Percentiles rank a stretch among this genome's conserved stretches.
Evolutionary conservation across 768 basidiomycete species (phyloP).

Genomic region (Neoboletus subvelutipes): DNA sequence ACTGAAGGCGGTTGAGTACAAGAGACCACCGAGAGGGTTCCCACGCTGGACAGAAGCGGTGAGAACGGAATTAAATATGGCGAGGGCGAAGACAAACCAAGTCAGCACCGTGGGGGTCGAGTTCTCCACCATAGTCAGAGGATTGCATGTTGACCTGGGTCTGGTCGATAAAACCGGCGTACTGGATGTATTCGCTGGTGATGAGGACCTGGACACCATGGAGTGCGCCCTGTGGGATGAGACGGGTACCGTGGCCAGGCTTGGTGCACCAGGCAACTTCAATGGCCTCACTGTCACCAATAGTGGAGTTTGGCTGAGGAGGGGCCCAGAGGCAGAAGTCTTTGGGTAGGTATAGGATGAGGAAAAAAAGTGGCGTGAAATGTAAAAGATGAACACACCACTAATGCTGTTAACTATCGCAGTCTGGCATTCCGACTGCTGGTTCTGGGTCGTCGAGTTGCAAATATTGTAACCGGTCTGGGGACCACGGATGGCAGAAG

Average conservation of each 20-base stretch:
- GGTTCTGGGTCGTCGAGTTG: constrained; percentile 65
- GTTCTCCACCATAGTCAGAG: constrained; percentile 70
- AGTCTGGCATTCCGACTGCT: constrained; percentile 68
- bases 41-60: constrained; percentile 50
- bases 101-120: constrained; percentile 77
- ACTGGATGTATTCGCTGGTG: constrained; percentile 56
- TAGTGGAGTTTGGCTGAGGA: constrained; percentile 43
- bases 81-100: constrained; percentile 33
- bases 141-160: constrained; percentile 48
- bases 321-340: constrained; percentile 76
- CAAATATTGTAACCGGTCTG: constrained; percentile 68
- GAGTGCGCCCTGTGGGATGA: constrained; percentile 65
- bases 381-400: constrained; percentile 25
- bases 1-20: constrained; percentile 58
- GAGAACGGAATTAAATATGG: constrained; percentile 13
- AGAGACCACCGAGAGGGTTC: constrained; percentile 74
- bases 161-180: constrained; percentile 68
- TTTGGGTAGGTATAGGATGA: constrained; percentile 38
- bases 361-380: neutral
- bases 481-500: constrained; percentile 47
- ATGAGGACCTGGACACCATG: constrained; percentile 62
- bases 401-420: constrained; percentile 55
- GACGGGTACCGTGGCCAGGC: constrained; percentile 61
- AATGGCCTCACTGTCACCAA: constrained; percentile 64
- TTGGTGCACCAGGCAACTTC: constrained; percentile 77